Conservation (phyloP, 352 stramenopile species). For the Globisporangium radiosum region DNA sequence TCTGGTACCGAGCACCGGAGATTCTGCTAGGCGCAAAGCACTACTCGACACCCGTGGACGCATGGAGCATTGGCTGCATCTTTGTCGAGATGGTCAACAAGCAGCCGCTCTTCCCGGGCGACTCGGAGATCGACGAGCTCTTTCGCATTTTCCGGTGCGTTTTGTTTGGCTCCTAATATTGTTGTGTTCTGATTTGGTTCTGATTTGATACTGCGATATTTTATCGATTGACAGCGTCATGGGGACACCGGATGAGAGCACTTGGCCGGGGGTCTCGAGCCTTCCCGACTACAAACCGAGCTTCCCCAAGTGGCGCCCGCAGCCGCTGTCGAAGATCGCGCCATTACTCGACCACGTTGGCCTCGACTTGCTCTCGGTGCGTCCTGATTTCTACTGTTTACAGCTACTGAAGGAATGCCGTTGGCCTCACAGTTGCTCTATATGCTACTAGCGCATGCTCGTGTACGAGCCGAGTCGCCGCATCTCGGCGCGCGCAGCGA, state of each 20-base stretch:
- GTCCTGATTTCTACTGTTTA: neutral
- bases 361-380: conserved; percentile 73
- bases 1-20: conserved; percentile 95
- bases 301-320: conserved; percentile 97
- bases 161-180: neutral
- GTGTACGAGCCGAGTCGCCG: conserved; percentile 74
- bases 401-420: neutral
- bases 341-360: conserved; percentile 75
- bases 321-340: conserved; percentile 85
- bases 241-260: conserved; percentile 94
- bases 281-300: conserved; percentile 96
- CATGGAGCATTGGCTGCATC: conserved; percentile 92
- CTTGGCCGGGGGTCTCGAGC: conserved; percentile 95
- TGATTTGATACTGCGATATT: neutral
- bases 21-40: conserved; percentile 91
- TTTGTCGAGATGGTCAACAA: conserved; percentile 93
- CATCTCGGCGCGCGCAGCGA: conserved; percentile 74
- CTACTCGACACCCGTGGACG: conserved; percentile 92
- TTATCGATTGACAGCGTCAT: conserved; percentile 54
- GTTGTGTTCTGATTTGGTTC: neutral
- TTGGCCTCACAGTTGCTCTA: neutral
- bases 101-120: conserved; percentile 85
- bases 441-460: conserved; percentile 46
- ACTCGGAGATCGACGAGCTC: conserved; percentile 99
- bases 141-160: conserved; percentile 96